Conservation (phyloP, 805 yeast species). For the Vanderwaltozyma yarrowii region DNA sequence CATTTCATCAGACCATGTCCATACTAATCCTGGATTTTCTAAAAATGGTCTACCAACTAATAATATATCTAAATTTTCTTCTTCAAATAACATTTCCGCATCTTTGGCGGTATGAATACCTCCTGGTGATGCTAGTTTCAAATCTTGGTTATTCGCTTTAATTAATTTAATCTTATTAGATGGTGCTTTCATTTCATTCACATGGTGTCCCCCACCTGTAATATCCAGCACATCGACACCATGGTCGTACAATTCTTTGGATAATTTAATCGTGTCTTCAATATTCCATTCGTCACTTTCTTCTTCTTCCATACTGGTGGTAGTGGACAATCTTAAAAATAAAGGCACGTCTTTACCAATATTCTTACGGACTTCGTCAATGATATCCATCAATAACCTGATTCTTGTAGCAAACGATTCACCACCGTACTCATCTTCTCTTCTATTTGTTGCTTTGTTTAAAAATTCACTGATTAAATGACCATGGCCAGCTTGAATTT, state of each 20-base stretch:
- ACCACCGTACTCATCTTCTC: slow-evolving; percentile 51
- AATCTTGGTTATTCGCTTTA: slow-evolving; percentile 2
- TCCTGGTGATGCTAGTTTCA: slow-evolving; percentile 36
- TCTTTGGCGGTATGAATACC: slow-evolving; percentile 28
- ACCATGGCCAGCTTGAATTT: slow-evolving; percentile 57
- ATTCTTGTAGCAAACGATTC: slow-evolving; percentile 51
- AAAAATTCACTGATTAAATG: slow-evolving; percentile 42
- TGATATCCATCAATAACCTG: slow-evolving; percentile 38
- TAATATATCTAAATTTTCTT: slow-evolving; percentile 38
- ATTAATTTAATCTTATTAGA: slow-evolving; percentile 2
- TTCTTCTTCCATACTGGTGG: slow-evolving; percentile 5
- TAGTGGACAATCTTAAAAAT: slow-evolving; percentile 37
- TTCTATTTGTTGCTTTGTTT: slow-evolving; percentile 36
- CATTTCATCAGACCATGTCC: slow-evolving; percentile 41
- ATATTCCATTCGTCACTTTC: slow-evolving; percentile 34
- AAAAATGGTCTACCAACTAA: slow-evolving; percentile 38
- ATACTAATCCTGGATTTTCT: slow-evolving; percentile 40
- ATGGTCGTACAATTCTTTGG: slow-evolving; percentile 30
- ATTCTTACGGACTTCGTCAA: slow-evolving; percentile 35
- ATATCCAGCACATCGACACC: slow-evolving; percentile 46
- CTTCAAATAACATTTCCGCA: slow-evolving; percentile 34
- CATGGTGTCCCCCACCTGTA: slow-evolving; percentile 42
- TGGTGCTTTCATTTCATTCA: slow-evolving; percentile 15
- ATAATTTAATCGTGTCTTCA: slow-evolving; percentile 35
- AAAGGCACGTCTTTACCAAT: slow-evolving; percentile 37